phyloP scores from a whole-genome alignment of 345 rosid species.

The Microthlaspi erraticum region DNA sequence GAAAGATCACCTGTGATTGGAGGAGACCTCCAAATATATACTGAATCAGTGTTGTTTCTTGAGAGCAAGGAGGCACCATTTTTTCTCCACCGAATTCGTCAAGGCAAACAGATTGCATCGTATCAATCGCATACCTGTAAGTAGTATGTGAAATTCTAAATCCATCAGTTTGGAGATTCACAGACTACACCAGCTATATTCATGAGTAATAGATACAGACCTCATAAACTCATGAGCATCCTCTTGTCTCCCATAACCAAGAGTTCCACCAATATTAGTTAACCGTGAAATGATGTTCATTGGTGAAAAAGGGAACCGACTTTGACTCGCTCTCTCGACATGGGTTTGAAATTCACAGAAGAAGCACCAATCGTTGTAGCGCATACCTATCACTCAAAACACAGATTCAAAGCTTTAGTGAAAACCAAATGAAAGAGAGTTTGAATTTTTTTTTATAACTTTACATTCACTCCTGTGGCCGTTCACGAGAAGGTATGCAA shows the following conservation, averaged over 20 bases:
- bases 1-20: constrained; percentile 77
- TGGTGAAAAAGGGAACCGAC: constrained; percentile 77
- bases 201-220: constrained; percentile 42
- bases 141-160: constrained; percentile 19
- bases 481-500: constrained; percentile 82
- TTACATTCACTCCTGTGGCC: constrained; percentile 86
- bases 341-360: constrained; percentile 83
- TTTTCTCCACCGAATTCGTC: constrained; percentile 96
- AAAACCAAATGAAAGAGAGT: constrained; percentile 2
- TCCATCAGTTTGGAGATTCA: constrained; percentile 12
- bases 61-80: constrained; percentile 67
- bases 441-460: no score
- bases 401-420: constrained; percentile 1
- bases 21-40: constrained; percentile 95
- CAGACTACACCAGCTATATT: background rate
- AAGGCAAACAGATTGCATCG: constrained; percentile 94
- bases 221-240: constrained; percentile 99
- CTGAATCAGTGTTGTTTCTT: constrained; percentile 90
- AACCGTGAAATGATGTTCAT: constrained; percentile 73
- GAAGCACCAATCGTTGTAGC: constrained; percentile 91
- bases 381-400: constrained; percentile 67
- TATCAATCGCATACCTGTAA: constrained; percentile 84
- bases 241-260: constrained; percentile 97
- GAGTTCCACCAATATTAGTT: constrained; percentile 91
- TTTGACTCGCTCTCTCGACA: constrained; percentile 75